Evolutionary conservation across 768 basidiomycete species (phyloP).

Genomic region (Boletus reticuloceps): DNA sequence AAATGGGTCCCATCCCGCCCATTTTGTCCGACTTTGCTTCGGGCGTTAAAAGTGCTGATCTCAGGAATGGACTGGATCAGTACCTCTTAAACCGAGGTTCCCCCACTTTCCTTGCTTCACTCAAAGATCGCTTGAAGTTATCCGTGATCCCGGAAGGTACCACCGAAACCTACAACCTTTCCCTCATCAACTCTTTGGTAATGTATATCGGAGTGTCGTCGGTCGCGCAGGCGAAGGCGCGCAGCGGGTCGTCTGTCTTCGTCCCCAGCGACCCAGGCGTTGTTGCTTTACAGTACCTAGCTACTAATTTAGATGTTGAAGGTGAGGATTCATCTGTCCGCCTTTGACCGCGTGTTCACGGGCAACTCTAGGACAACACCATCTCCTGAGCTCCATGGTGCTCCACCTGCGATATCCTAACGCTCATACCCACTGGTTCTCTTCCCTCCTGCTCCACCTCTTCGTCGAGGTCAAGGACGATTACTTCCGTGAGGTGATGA

Average conservation of each 20-base stretch:
- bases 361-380: conserved; percentile 76
- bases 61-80: conserved; percentile 79
- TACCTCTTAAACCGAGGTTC: conserved; percentile 76
- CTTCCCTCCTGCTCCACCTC: conserved; percentile 82
- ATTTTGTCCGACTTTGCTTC: conserved; percentile 90
- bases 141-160: conserved; percentile 44
- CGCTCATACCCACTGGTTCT: conserved; percentile 98
- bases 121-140: conserved; percentile 73
- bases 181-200: conserved; percentile 90
- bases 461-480: conserved; percentile 80
- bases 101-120: conserved; percentile 67
- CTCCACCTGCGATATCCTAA: conserved; percentile 97
- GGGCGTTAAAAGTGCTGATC: conserved; percentile 75
- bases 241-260: conserved; percentile 80
- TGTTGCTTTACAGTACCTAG: conserved; percentile 77
- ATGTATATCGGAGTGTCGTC: conserved; percentile 96
- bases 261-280: conserved; percentile 82
- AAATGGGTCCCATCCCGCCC: conserved; percentile 90
- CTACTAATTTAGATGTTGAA: conserved; percentile 84
- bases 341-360: neutral
- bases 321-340: conserved; percentile 46
- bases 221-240: conserved; percentile 83
- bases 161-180: conserved; percentile 74
- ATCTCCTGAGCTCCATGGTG: conserved; percentile 88
- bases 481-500: conserved; percentile 76